Conservation (phyloP, 1,139 yeast genomes). For the Blastobotrys illinoisensis region DNA sequence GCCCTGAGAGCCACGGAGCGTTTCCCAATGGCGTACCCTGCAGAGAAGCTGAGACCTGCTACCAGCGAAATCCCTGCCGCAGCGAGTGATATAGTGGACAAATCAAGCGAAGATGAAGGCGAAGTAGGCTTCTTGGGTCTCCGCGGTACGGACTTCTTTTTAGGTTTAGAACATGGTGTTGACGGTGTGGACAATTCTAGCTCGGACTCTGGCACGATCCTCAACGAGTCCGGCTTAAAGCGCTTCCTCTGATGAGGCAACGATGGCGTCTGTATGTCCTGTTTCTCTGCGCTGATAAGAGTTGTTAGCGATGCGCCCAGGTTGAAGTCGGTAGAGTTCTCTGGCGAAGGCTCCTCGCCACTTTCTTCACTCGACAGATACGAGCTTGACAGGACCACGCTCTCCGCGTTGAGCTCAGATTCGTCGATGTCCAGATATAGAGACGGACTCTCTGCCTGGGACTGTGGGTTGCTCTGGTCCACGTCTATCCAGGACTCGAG, state of each 20-base stretch:
- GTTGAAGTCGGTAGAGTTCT: constrained; percentile 14
- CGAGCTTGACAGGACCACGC: neutral
- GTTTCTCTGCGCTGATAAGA: constrained; percentile 10
- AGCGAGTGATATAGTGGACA: constrained; percentile 21
- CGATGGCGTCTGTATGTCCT: neutral
- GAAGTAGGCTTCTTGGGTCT: neutral
- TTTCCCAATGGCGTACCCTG: constrained; percentile 29
- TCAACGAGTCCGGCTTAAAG: neutral
- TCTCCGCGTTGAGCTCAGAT: constrained; percentile 3
- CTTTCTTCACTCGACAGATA: neutral
- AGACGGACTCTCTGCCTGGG: constrained; percentile 1
- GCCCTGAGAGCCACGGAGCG: constrained; percentile 17
- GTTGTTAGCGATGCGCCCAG: constrained; percentile 20
- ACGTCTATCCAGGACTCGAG: constrained; percentile 21
- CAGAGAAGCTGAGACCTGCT: constrained; percentile 29
- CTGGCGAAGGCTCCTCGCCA: neutral
- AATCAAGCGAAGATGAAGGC: constrained; percentile 1
- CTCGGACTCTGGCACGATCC: neutral
- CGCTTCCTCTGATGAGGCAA: neutral
- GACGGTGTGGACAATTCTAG: constrained; percentile 3
- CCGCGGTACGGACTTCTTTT: constrained; percentile 1
- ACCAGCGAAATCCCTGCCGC: constrained; percentile 30
- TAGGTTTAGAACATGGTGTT: constrained; percentile 5
- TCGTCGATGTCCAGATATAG: constrained; percentile 10
- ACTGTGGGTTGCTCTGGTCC: constrained; percentile 5